Conservation (phyloP, 2,329 filamentous ascomycete genomes). For the Fusarium coffeatum region DNA sequence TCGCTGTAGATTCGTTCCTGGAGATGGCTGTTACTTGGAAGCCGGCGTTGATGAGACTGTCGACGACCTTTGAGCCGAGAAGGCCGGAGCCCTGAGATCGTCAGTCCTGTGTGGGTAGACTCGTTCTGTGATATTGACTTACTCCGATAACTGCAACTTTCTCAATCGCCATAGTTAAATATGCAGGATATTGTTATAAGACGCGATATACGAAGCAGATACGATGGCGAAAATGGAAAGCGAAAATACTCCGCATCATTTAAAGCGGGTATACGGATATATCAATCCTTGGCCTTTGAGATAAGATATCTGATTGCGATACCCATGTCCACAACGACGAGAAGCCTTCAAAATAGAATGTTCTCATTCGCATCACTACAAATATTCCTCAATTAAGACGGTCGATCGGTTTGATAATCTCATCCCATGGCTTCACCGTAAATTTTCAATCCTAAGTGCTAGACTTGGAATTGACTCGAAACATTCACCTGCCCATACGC, state of each 20-base stretch:
- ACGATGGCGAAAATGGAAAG: background rate
- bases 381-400: background rate
- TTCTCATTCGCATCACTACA: accelerated
- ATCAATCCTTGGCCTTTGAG: background rate
- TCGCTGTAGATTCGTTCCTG: slow-evolving; percentile 6
- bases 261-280: background rate
- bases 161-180: background rate
- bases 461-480: background rate
- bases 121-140: too few relatives aligned
- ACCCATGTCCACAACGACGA: background rate
- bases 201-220: background rate
- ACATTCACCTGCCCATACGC: background rate
- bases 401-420: background rate
- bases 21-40: background rate
- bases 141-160: slow-evolving; percentile 16
- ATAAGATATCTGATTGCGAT: background rate
- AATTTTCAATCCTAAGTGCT: accelerated
- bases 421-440: background rate
- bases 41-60: slow-evolving; percentile 1
- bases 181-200: background rate
- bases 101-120: too few relatives aligned
- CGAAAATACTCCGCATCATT: background rate
- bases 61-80: slow-evolving; percentile 4
- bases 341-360: background rate
- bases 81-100: slow-evolving; percentile 6